These are phyloP conservation scores for Colletotrichum sp. DNA, from an alignment of 2,329 filamentous ascomycete genomes.

Conservation along the genomic window DNA sequence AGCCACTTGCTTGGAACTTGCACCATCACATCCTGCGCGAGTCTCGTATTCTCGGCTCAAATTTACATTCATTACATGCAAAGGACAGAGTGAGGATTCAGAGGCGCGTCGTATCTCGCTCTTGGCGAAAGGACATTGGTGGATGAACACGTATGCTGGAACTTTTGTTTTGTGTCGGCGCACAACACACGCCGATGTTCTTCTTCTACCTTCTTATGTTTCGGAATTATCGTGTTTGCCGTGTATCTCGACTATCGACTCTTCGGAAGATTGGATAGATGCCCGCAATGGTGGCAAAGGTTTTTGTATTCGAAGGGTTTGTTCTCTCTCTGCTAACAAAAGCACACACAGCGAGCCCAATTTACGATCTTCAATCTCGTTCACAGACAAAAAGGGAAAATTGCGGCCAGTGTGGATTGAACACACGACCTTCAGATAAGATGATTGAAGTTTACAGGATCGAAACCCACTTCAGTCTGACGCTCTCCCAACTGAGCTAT, in stretches of 20 bases:
- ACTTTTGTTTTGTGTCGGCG: background rate
- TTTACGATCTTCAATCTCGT: no score
- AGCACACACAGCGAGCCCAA: no score
- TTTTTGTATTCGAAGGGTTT: background rate
- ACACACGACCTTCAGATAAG: constrained; percentile 3
- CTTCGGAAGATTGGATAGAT: background rate
- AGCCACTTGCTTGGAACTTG: background rate
- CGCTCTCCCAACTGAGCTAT: constrained; percentile 16
- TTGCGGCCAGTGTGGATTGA: constrained; percentile 14
- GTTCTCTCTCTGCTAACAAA: background rate
- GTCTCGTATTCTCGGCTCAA: background rate
- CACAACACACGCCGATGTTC: background rate
- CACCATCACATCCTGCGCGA: background rate
- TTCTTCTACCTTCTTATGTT: background rate
- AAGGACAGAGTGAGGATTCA: background rate
- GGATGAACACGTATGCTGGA: background rate
- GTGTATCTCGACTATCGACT: background rate
- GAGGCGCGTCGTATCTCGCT: background rate
- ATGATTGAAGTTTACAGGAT: background rate
- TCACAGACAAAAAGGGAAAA: background rate
- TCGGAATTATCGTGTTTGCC: background rate
- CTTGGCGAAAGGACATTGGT: background rate
- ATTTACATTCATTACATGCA: background rate
- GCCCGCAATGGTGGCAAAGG: background rate
- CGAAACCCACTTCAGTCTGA: constrained; percentile 5